phyloP scores from a whole-genome alignment of 306 rosid genomes.

The Erythrophleum fordii region DNA sequence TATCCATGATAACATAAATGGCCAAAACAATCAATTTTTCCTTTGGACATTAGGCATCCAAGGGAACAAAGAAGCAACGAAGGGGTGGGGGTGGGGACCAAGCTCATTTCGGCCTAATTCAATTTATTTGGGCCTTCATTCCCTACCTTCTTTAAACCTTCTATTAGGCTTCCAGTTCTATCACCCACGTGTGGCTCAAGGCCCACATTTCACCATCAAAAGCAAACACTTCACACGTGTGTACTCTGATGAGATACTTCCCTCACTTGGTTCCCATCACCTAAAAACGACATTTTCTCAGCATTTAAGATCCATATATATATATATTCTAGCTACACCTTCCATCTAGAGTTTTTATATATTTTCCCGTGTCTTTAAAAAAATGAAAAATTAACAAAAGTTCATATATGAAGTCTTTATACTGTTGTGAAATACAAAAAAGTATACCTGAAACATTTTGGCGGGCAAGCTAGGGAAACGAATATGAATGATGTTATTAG shows the following conservation, averaged over 20 bases:
- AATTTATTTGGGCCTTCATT: constrained; percentile 36
- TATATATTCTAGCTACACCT: neutral
- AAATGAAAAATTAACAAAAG: too few species aligned
- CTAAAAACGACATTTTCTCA: constrained; percentile 4
- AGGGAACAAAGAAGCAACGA: constrained; percentile 44
- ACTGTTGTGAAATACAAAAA: too few species aligned
- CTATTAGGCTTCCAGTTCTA: constrained; percentile 24
- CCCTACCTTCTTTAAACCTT: constrained; percentile 27
- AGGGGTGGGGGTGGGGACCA: constrained; percentile 36
- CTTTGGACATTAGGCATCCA: constrained; percentile 31
- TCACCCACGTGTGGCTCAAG: constrained; percentile 61
- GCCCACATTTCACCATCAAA: constrained; percentile 58
- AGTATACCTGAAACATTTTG: too few species aligned
- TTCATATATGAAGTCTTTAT: too few species aligned
- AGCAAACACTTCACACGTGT: constrained; percentile 55
- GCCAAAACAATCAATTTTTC: constrained; percentile 36
- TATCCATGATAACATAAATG: constrained; percentile 32
- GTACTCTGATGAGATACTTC: constrained; percentile 11
- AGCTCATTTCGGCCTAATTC: constrained; percentile 26
- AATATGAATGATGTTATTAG: too few species aligned
- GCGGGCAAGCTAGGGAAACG: too few species aligned
- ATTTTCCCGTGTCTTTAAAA: too few species aligned
- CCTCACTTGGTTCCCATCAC: neutral
- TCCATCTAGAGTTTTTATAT: too few species aligned
- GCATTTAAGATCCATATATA: neutral